Percentiles rank a stretch among this genome's conserved stretches.
Conservation (phyloP, 192 early-diverging fungal genomes). For the Coemansia sp. region DNA sequence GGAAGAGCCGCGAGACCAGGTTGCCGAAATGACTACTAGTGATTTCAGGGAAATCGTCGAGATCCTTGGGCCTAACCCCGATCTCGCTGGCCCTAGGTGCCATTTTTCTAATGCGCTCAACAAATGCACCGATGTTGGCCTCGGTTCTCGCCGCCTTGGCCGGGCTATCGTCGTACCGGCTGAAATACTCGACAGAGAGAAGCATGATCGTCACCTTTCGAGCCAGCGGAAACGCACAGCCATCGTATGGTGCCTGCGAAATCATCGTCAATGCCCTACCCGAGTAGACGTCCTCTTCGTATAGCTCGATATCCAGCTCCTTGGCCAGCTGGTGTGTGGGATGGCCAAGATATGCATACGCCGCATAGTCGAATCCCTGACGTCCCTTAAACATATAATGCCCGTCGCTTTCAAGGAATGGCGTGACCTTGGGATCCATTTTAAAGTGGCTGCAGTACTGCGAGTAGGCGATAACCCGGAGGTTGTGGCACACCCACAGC, state of each 20-base stretch:
- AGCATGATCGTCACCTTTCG: background rate
- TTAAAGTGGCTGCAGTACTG: background rate
- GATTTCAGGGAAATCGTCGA: background rate
- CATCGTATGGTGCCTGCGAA: background rate
- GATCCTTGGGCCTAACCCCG: background rate
- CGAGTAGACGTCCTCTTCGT: background rate
- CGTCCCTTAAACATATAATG: background rate
- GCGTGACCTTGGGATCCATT: background rate
- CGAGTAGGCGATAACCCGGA: background rate
- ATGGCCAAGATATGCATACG: background rate
- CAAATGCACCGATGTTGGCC: background rate
- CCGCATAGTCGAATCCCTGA: background rate
- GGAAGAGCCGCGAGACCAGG: background rate
- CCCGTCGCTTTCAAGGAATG: background rate
- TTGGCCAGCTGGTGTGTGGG: background rate
- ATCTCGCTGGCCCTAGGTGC: background rate
- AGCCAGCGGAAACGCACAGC: background rate
- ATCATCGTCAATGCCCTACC: background rate
- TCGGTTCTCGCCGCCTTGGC: background rate
- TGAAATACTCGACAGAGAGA: background rate
- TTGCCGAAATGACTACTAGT: background rate
- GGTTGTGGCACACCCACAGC: background rate
- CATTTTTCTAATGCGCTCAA: background rate
- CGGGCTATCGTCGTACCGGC: too few relatives aligned
- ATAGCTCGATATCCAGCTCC: background rate